phyloP scores from a whole-genome alignment of 2,329 filamentous ascomycete genomes.

The Hypoxylon rubiginosum region DNA sequence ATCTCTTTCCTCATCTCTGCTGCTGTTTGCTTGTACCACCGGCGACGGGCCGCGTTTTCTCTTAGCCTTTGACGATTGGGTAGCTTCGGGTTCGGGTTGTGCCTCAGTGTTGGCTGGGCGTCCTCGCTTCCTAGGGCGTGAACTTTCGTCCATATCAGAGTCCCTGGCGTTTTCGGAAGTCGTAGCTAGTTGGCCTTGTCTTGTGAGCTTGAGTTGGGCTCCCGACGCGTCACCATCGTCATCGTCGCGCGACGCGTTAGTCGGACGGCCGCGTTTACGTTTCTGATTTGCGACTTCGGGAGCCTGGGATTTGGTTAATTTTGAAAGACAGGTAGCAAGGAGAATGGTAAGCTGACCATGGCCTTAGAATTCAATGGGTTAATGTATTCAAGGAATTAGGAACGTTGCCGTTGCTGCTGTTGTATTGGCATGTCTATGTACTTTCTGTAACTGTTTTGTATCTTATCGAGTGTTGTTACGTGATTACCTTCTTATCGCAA shows the following conservation, averaged over 20 bases:
- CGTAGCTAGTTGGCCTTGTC: slow-evolving; percentile 31
- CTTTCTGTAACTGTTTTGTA: background rate
- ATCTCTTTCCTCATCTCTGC: slow-evolving; percentile 1
- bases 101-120: slow-evolving; percentile 38
- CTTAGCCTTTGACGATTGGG: slow-evolving; percentile 37
- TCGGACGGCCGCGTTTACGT: slow-evolving; percentile 60
- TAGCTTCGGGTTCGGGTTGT: slow-evolving; percentile 37
- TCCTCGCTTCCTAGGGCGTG: slow-evolving; percentile 46
- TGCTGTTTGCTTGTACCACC: slow-evolving; percentile 11
- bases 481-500: slow-evolving; percentile 9
- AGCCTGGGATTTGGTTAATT: slow-evolving; percentile 37
- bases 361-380: background rate
- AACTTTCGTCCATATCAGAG: slow-evolving; percentile 37
- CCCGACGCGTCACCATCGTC: slow-evolving; percentile 45
- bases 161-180: slow-evolving; percentile 19
- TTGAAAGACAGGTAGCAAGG: slow-evolving; percentile 9
- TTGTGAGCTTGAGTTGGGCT: slow-evolving; percentile 37
- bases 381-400: background rate
- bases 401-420: background rate
- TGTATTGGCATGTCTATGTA: background rate
- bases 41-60: slow-evolving; percentile 49
- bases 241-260: slow-evolving; percentile 57
- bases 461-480: slow-evolving; percentile 21
- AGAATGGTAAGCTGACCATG: slow-evolving; percentile 24
- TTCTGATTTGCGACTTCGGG: slow-evolving; percentile 53